phyloP scores from a whole-genome alignment of 192 early-diverging fungal genomes.

The Coemansia reversa region DNA sequence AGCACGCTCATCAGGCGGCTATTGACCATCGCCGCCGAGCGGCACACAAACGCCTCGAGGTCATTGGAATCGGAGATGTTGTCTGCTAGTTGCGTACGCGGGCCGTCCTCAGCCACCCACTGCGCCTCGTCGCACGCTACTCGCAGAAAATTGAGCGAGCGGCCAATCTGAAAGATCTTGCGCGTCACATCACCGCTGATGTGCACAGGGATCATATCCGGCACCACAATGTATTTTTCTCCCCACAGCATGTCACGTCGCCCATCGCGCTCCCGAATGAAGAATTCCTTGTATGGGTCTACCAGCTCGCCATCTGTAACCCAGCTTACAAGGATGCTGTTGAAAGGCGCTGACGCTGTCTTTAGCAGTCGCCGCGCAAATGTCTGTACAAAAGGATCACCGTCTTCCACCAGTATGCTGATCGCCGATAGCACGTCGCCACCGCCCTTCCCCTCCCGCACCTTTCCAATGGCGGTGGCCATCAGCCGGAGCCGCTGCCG shows the following conservation, averaged over 20 bases:
- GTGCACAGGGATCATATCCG: conserved; percentile 87
- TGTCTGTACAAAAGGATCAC: conserved; percentile 82
- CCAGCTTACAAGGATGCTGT: conserved; percentile 86
- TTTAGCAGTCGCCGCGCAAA: conserved; percentile 76
- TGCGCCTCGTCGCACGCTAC: conserved; percentile 64
- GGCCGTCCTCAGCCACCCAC: conserved; percentile 51
- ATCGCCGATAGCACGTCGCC: conserved; percentile 61
- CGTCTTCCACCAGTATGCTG: conserved; percentile 82
- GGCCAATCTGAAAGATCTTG: conserved; percentile 87
- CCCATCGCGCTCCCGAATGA: conserved; percentile 63
- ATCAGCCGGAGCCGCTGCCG: conserved; percentile 75
- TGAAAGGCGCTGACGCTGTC: conserved; percentile 83
- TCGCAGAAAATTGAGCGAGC: conserved; percentile 81
- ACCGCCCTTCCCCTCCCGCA: conserved; percentile 38
- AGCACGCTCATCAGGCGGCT: conserved; percentile 76
- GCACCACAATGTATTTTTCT: conserved; percentile 68
- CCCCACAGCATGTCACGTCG: conserved; percentile 81
- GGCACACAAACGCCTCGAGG: conserved; percentile 74
- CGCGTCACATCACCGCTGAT: conserved; percentile 71
- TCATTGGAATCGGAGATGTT: conserved; percentile 61
- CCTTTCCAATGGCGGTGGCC: conserved; percentile 50
- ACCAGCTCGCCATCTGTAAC: conserved; percentile 91
- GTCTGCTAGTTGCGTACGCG: conserved; percentile 46
- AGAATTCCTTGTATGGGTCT: conserved; percentile 92
- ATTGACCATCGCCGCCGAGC: conserved; percentile 69